Evolutionary conservation across 2,329 filamentous ascomycete genomes (phyloP), one percentile per base, ranked within the genome.

Genomic region (Curvularia eragrostidis): DNA sequence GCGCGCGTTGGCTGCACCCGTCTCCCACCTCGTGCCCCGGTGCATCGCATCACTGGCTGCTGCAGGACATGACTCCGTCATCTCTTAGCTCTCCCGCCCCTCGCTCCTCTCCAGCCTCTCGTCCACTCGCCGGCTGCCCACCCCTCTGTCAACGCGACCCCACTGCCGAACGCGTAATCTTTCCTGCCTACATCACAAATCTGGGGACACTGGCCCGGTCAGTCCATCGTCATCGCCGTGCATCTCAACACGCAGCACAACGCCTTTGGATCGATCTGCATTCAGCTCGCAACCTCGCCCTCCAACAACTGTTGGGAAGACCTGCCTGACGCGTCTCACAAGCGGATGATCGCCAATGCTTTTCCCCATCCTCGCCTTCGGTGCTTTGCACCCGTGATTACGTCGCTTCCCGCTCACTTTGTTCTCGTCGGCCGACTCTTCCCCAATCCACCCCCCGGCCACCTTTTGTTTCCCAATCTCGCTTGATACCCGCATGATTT

Each of bases 11-110:
- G 51, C 42, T 32, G 39, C 48, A 57, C 52, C 60, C 57, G 58
- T 61, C 61, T 38, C 51, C 44, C 39, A 49, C 48, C 26, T 32
- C 39, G 55, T 38, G 39, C 43, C 5, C 34, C 55, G 19, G 54
- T 47, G 48, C 34, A 48, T 24, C 54, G 42, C 42, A 47, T 50
- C 48, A 52, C 26, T 52, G 43, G 21, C 32, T 48, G 36, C 63
- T 58, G 61, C 61, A 63, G 59, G 48, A 63, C 56, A 58, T 54
- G 38, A 54, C 23, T 48, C 54, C 46, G 55, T 54, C 51, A 28
- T 52, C 23, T 6, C 21, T 44, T 66, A 66, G 62, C 61, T 52
- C 58, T 66, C 62, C 65, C 65, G 62, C 62, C 61, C 59, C 61
- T 66, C 64, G 56, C 51, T 53, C 28, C 58, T 56, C 59, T 49